A percentile compares a stretch with the other conserved stretches of the same genome.
These are phyloP conservation scores for Macrophomina pseudophaseolina DNA, from an alignment of 2,329 filamentous ascomycete species.

Conservation along the genomic window DNA sequence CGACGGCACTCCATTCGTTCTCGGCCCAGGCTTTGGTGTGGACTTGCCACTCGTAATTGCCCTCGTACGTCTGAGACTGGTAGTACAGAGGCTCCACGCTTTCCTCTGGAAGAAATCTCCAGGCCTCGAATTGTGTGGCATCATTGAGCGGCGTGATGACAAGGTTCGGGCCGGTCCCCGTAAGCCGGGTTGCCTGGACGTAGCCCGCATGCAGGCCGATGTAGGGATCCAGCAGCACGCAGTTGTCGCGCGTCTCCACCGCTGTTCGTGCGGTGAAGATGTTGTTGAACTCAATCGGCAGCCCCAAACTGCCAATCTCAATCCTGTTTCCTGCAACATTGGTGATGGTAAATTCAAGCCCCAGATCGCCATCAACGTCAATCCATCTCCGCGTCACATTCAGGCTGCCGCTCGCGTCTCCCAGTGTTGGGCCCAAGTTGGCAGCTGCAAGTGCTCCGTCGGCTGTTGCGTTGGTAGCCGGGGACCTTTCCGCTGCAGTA, in stretches of 20 bases:
- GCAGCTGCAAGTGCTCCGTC: constrained; percentile 47
- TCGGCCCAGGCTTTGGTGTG: constrained; percentile 61
- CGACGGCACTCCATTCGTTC: constrained; percentile 57
- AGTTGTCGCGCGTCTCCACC: constrained; percentile 55
- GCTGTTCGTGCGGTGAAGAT: constrained; percentile 61
- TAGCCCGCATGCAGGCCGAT: constrained; percentile 65
- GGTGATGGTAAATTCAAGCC: constrained; percentile 57
- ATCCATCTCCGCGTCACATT: constrained; percentile 60
- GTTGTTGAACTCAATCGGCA: constrained; percentile 67
- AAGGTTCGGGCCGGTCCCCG: constrained; percentile 59
- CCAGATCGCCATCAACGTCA: constrained; percentile 55
- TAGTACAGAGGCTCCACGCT: constrained; percentile 47
- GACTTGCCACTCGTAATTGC: constrained; percentile 66
- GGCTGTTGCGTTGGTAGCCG: constrained; percentile 39
- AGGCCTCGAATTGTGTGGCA: constrained; percentile 60
- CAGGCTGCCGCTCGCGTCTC: constrained; percentile 43
- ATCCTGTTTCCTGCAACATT: constrained; percentile 51
- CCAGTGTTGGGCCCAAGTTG: constrained; percentile 50
- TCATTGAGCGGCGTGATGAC: constrained; percentile 59
- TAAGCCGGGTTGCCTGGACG: constrained; percentile 59
- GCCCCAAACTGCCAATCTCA: constrained; percentile 63
- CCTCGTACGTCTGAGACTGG: constrained; percentile 63
- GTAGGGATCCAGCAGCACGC: constrained; percentile 64
- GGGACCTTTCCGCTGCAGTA: constrained; percentile 50
- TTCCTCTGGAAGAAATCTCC: constrained; percentile 58